phyloP scores from a whole-genome alignment of 1,139 yeast species.

The Saccharomyces hybrid region DNA sequence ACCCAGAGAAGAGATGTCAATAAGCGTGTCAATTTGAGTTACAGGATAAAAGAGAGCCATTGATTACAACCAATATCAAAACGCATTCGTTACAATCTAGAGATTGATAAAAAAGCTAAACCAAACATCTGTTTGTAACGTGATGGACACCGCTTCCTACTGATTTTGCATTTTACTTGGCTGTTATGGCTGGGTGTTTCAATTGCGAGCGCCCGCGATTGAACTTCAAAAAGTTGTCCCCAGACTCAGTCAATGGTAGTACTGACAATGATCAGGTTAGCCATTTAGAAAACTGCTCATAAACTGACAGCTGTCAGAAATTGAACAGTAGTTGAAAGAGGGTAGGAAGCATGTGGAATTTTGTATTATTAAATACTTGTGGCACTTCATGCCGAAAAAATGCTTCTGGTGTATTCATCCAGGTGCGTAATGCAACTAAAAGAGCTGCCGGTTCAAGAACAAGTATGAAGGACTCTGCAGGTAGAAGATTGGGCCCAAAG shows the following conservation, averaged over 20 bases:
- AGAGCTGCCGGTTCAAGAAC: conserved; percentile 91
- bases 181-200: not conserved
- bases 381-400: not conserved
- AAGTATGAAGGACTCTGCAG: conserved; percentile 89
- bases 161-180: not conserved
- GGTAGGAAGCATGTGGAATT: not conserved
- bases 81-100: too few relatives aligned
- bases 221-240: not conserved
- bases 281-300: too few relatives aligned
- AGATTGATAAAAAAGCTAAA: too few relatives aligned
- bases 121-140: not conserved
- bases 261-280: not conserved
- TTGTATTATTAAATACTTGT: not conserved
- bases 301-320: too few relatives aligned
- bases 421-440: conserved; percentile 86
- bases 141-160: not conserved
- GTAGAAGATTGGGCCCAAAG: conserved; percentile 90
- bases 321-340: too few relatives aligned
- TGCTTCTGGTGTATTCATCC: conserved; percentile 29
- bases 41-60: too few relatives aligned
- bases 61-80: too few relatives aligned
- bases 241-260: not conserved
- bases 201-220: not conserved
- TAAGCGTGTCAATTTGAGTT: too few relatives aligned
- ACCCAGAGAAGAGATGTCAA: not conserved